A percentile compares a stretch with the other conserved stretches of the same genome.
Conservation (phyloP, 2,329 filamentous ascomycete species). For the Amesomyces nigricolor region DNA sequence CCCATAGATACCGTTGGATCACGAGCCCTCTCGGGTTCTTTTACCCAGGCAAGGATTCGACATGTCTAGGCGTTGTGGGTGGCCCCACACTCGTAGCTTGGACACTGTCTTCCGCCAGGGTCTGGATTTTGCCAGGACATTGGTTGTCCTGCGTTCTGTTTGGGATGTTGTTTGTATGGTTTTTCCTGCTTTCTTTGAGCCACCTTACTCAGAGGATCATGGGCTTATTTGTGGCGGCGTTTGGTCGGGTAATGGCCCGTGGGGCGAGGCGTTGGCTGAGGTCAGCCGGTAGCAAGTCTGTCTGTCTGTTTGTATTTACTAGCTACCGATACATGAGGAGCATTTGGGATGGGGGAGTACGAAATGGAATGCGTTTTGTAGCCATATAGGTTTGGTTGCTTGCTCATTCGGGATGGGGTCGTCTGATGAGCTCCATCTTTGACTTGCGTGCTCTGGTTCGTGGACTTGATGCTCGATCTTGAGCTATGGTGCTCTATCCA, state of each 20-base stretch:
- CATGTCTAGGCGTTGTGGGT: constrained; percentile 14
- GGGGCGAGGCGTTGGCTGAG: constrained; percentile 4
- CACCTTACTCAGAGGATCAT: neutral
- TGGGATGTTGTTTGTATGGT: neutral
- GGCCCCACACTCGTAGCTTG: constrained; percentile 11
- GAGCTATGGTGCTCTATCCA: too few species aligned
- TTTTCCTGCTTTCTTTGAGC: neutral
- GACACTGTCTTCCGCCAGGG: neutral
- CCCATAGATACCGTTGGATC: too few species aligned
- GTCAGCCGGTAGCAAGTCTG: neutral
- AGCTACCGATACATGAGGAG: neutral
- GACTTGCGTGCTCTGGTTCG: too few species aligned
- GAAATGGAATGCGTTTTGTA: constrained; percentile 1
- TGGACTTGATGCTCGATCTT: too few species aligned
- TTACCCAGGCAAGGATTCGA: neutral
- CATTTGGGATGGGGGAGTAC: constrained; percentile 6
- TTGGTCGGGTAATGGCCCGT: constrained; percentile 2
- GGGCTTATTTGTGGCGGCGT: neutral
- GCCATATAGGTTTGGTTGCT: too few species aligned
- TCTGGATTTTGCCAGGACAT: neutral
- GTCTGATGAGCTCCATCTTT: too few species aligned
- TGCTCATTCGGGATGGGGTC: too few species aligned
- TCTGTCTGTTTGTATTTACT: neutral
- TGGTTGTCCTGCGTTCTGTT: neutral
- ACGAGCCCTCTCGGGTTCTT: neutral